Conservation (phyloP, 2,329 filamentous ascomycete species). For the Setomelanomma holmii region DNA sequence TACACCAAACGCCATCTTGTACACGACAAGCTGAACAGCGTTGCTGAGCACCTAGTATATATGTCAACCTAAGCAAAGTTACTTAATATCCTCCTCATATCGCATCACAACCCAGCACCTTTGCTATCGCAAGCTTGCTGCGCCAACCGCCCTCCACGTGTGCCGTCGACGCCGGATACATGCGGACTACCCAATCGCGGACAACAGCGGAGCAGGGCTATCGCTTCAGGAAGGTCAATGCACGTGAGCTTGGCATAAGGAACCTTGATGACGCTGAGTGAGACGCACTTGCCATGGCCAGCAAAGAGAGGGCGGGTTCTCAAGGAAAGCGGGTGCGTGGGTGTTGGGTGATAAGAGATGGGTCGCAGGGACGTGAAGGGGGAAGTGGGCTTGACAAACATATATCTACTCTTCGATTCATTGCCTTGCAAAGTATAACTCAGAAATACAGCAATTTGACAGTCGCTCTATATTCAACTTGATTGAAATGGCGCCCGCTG, state of each 20-base stretch:
- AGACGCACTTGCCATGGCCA: conserved; percentile 19
- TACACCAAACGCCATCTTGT: conserved; percentile 1
- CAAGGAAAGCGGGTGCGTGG: conserved; percentile 25
- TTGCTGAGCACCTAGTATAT: neutral
- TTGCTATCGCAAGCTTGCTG: neutral
- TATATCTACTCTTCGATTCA: neutral
- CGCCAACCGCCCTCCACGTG: neutral
- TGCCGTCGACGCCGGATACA: conserved; percentile 23
- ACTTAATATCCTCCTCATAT: too few species aligned
- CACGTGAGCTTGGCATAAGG: conserved; percentile 40
- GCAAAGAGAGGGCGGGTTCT: conserved; percentile 26
- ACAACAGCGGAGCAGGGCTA: conserved; percentile 22
- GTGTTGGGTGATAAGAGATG: conserved; percentile 25
- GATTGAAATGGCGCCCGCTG: conserved; percentile 45
- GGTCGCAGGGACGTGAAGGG: neutral
- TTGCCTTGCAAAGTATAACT: neutral
- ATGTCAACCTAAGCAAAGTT: too few species aligned
- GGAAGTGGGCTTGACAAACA: neutral
- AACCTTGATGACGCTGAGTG: conserved; percentile 24
- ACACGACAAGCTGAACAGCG: conserved; percentile 2
- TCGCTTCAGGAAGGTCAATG: conserved; percentile 22
- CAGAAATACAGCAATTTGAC: neutral
- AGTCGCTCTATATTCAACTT: too few species aligned
- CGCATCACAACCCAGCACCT: too few species aligned
- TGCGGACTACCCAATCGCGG: conserved; percentile 25